Evolutionary conservation across 192 early-diverging fungal genomes (phyloP).

Genomic region (Funneliformis geosporum): DNA sequence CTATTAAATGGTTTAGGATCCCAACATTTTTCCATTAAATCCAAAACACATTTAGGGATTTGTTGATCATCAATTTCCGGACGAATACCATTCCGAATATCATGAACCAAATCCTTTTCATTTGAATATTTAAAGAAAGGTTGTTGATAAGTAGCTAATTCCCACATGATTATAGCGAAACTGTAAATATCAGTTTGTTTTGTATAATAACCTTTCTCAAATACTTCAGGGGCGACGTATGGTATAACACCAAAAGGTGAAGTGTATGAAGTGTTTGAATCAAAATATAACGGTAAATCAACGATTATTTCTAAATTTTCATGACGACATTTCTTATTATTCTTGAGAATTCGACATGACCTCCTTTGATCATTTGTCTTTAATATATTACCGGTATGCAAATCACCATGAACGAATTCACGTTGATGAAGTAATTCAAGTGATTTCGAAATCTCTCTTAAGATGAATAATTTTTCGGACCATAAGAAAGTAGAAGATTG

Average conservation of each 20-base stretch:
- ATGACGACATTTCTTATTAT: background rate
- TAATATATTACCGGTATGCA: constrained; percentile 19
- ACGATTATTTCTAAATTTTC: background rate
- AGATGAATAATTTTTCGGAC: background rate
- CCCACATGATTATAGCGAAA: constrained; percentile 17
- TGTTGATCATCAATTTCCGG: constrained; percentile 5
- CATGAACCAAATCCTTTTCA: background rate
- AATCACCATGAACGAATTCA: constrained; percentile 19
- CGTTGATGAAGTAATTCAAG: background rate
- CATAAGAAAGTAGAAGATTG: constrained; percentile 2
- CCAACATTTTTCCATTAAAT: constrained; percentile 7
- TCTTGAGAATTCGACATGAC: background rate
- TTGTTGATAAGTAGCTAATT: background rate
- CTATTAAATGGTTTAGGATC: background rate
- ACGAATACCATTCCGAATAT: constrained; percentile 2
- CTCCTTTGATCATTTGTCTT: background rate
- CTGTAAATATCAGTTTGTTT: constrained; percentile 15
- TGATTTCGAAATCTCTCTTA: constrained; percentile 9
- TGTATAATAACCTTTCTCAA: constrained; percentile 4
- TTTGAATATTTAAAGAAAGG: background rate
- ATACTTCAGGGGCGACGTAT: constrained; percentile 24
- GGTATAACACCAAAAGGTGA: constrained; percentile 9
- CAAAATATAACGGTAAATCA: constrained; percentile 6
- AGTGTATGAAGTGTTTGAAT: background rate
- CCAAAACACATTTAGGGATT: background rate